Base-by-base conservation (phyloP, 2,329 filamentous ascomycete species). In the Dactylellina parvicollis region DNA sequence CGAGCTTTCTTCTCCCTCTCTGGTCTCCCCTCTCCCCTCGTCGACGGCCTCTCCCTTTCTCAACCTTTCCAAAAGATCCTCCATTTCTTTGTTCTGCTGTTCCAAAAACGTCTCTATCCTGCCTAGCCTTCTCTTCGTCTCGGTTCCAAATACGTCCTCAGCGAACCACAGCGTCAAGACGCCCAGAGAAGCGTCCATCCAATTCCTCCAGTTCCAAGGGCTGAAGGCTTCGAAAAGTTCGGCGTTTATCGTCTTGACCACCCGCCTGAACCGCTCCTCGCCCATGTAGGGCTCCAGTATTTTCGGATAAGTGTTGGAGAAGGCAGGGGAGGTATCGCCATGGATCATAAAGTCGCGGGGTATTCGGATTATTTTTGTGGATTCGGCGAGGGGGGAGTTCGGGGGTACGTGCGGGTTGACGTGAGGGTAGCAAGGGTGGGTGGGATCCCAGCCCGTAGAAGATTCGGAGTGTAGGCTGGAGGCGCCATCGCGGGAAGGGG, bases 271-370 rank as follows among this genome's bases (percentile, higher is more conserved):
- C 77, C 96, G 92, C 70, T 89, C 89, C 80, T 99, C 95, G 0
- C 87, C 86, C 44, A 99, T 82, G 30, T 93, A 87, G 0, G 92
- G 92, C 76, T 97, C 93, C 5, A 99, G 84, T 67, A 99, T 96
- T 79, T 99, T 95, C 0, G 95, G 95, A 78, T 99, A 99, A 1
- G 97, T 84, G 78, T 98, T 97, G 14, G 92, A 95, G 79, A 96
- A 98, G 0, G 93, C 92, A 0, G 95, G 95, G 0, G 93, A 94
- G 26, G 96, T 83, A 80, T 99, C 95, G 34, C 94, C 95, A 73
- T 89, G 87, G 28, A 93, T 81, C 82, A 98, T 89, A 91, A 93
- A 99, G 81, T 99, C 95, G 42, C 95, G 87, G 67, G 89, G 89
- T 75, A 99, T 90, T 14, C 95, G 89, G 78, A 99, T 97, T 75